Evolutionary conservation across 306 rosid species (phyloP).

Genomic region (Comarum palustre): DNA sequence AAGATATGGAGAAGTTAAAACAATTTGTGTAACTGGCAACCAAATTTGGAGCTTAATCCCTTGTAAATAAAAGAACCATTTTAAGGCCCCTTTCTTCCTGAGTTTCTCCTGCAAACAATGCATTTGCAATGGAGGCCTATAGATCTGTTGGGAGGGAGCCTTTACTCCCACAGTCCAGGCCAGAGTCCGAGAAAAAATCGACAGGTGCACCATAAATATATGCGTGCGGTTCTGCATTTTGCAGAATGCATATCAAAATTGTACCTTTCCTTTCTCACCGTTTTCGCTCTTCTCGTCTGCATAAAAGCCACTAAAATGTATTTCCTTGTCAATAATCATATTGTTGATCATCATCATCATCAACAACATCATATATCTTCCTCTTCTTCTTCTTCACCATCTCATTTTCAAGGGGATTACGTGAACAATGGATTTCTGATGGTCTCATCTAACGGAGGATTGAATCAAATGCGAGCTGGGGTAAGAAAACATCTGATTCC

Average conservation of each 20-base stretch:
- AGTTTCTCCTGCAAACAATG: neutral
- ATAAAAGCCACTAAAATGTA: neutral
- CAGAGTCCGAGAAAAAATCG: neutral
- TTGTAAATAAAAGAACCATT: neutral
- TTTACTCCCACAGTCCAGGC: neutral
- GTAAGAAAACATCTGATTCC: slow-evolving; percentile 31
- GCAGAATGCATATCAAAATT: neutral
- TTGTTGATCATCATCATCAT: neutral
- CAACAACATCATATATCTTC: neutral
- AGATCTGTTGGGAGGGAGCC: neutral
- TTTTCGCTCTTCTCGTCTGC: neutral
- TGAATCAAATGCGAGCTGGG: slow-evolving; percentile 72
- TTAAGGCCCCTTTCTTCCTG: neutral
- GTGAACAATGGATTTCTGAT: slow-evolving; percentile 57
- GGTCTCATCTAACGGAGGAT: slow-evolving; percentile 72
- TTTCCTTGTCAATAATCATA: neutral
- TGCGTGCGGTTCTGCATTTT: neutral
- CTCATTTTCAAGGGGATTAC: slow-evolving; percentile 33
- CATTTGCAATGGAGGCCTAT: neutral
- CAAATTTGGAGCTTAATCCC: neutral
- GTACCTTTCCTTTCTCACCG: neutral
- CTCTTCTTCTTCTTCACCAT: neutral
- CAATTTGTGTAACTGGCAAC: neutral
- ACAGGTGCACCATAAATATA: neutral
- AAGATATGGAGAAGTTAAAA: neutral